phyloP scores from a whole-genome alignment of 805 yeast species.

The Teunomyces kruisii region DNA sequence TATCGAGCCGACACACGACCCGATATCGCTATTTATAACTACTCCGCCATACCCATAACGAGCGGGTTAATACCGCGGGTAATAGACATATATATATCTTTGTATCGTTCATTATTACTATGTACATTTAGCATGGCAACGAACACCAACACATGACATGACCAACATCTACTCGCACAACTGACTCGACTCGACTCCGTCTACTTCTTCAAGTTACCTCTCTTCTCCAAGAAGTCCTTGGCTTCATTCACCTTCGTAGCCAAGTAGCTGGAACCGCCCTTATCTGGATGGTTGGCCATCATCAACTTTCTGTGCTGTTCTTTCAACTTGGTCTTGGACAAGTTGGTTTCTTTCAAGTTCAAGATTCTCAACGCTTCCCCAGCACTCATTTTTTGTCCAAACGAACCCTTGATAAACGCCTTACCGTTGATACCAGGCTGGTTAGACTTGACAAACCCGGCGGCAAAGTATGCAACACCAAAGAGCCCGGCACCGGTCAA shows the following conservation, averaged over 20 bases:
- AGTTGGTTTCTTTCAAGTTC: slow-evolving; percentile 65
- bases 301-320: slow-evolving; percentile 81
- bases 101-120: neutral
- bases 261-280: slow-evolving; percentile 86
- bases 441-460: slow-evolving; percentile 64
- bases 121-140: neutral
- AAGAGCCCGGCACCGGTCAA: slow-evolving; percentile 69
- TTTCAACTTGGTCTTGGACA: slow-evolving; percentile 64
- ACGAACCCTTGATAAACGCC: slow-evolving; percentile 81
- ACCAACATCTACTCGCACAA: no score
- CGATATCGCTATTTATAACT: neutral
- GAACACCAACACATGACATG: no score
- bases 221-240: slow-evolving; percentile 73
- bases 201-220: slow-evolving; percentile 52
- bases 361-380: slow-evolving; percentile 86
- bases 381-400: slow-evolving; percentile 86
- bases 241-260: slow-evolving; percentile 95
- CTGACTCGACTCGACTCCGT: neutral
- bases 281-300: slow-evolving; percentile 91
- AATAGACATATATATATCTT: neutral
- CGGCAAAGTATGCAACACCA: slow-evolving; percentile 59
- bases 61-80: neutral
- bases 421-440: slow-evolving; percentile 69
- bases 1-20: neutral
- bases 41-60: no score